Base-by-base conservation (phyloP, 352 stramenopile species). In the Phytophthora megakarya region DNA sequence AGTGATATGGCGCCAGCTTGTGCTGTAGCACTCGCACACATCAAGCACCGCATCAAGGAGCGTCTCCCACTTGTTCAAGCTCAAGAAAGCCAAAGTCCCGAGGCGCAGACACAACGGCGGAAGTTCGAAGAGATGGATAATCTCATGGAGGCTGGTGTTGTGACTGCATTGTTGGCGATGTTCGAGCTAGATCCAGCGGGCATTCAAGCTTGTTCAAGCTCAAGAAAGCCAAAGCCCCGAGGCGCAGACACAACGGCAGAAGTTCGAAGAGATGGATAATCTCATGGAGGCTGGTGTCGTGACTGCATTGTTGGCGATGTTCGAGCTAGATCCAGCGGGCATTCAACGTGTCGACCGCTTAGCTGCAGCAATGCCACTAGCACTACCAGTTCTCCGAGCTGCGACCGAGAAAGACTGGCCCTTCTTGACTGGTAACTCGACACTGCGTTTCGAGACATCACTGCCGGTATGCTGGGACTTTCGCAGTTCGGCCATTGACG, bases 231-330 rank as follows among this genome's bases (percentile, higher is more conserved):
- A 61, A 7, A 22, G 51, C 7, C n/a, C 32, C 19, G 56, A 64
- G 1, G 46, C 33, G 15, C 16, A 35, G 8, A 35, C 43, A 9
- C 68, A 75, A 18, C 61, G 30, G 5, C 50, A 52, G 3, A 46
- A 73, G 10, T 61, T 59, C 5, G 52, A 61, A 23, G 72, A 80
- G 19, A 46, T 76, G 22, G 65, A 73, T 6, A 76, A 90, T 35
- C 73, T 86, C 32, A 89, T 93, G 78, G 80, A 92, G 25, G 76
- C 81, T 25, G 86, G 86, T 12, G 77, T 92, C 9, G 69, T 94
- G 23, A 70, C 70, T 7, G 85, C 84, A n/a, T 60, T 94, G 25
- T 44, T 94, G 30, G 74, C 86, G 2, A 92, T 94, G 86, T 86
- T 92, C 51, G 86, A 94, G 32, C 67, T 92, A 13, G 84, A 92